A percentile compares a stretch with the other conserved stretches of the same genome.
These are phyloP conservation scores for Metschnikowia vanudenii DNA, from an alignment of 805 yeast genomes.

Conservation along the genomic window DNA sequence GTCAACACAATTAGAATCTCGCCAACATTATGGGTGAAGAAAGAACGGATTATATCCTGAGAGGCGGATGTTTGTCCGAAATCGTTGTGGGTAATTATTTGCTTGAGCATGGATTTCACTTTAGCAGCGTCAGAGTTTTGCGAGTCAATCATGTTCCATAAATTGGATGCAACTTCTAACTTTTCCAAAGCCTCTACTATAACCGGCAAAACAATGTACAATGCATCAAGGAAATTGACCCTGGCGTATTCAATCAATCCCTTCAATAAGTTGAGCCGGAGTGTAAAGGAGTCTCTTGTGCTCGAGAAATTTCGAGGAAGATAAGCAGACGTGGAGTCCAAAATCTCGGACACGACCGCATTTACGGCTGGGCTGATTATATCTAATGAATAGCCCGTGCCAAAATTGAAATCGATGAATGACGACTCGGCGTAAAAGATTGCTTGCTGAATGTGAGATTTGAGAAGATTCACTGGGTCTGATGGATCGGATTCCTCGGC, in stretches of 20 bases:
- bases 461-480: slow-evolving; percentile 41
- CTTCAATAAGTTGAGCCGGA: slow-evolving; percentile 46
- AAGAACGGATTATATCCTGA: slow-evolving; percentile 26
- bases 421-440: slow-evolving; percentile 57
- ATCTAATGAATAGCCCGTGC: slow-evolving; percentile 28
- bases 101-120: slow-evolving; percentile 16
- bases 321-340: slow-evolving; percentile 54
- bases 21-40: slow-evolving; percentile 26
- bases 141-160: slow-evolving; percentile 33
- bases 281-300: slow-evolving; percentile 48
- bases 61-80: slow-evolving; percentile 7
- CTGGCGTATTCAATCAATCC: slow-evolving; percentile 46
- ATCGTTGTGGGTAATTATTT: slow-evolving; percentile 10
- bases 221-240: slow-evolving; percentile 43
- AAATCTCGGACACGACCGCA: slow-evolving; percentile 53
- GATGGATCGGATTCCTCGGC: slow-evolving; percentile 23
- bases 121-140: slow-evolving; percentile 9
- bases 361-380: slow-evolving; percentile 39
- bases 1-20: slow-evolving; percentile 31
- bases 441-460: slow-evolving; percentile 82
- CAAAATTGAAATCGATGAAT: slow-evolving; percentile 48
- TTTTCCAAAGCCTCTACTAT: slow-evolving; percentile 35
- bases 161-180: slow-evolving; percentile 43
- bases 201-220: slow-evolving; percentile 37
- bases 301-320: slow-evolving; percentile 54